phyloP scores from a whole-genome alignment of 192 early-diverging fungal species.

The Irineochytrium annulatum region DNA sequence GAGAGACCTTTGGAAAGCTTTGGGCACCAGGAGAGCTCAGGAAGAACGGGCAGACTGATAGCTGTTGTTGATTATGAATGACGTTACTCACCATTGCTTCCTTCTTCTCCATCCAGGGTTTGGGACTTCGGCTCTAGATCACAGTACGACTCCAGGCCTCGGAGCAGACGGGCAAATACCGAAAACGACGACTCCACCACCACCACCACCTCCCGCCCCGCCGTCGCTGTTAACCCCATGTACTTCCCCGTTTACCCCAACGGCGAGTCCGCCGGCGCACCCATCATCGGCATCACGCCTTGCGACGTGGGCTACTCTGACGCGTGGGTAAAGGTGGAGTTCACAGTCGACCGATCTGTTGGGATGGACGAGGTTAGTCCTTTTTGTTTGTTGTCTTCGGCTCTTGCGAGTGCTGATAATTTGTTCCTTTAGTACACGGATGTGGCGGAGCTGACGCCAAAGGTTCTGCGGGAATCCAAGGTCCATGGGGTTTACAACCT shows the following conservation, averaged over 20 bases:
- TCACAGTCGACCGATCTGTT: not conserved
- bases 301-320: slow-evolving; percentile 16
- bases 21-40: too few species aligned
- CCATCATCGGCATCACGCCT: slow-evolving; percentile 4
- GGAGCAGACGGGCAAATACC: too few species aligned
- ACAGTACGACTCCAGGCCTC: too few species aligned
- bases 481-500: not conserved
- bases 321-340: slow-evolving; percentile 8
- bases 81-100: too few species aligned
- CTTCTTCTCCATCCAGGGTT: not conserved
- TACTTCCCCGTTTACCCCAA: slow-evolving; percentile 20
- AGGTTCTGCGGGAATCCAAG: not conserved
- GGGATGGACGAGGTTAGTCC: slow-evolving; percentile 12
- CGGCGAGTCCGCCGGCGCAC: slow-evolving; percentile 9
- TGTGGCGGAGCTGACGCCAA: slow-evolving; percentile 7
- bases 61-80: too few species aligned
- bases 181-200: too few species aligned
- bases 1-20: too few species aligned
- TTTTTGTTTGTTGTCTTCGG: not conserved
- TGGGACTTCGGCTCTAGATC: slow-evolving; percentile 20
- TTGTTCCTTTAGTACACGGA: slow-evolving; percentile 1
- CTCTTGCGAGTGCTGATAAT: not conserved
- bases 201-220: not conserved
- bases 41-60: too few species aligned
- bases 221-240: slow-evolving; percentile 15